Evolutionary conservation across 2,329 filamentous ascomycete genomes (phyloP), one percentile per base, ranked within the genome.

Genomic region (Neoscytalidium dimidiatum): DNA sequence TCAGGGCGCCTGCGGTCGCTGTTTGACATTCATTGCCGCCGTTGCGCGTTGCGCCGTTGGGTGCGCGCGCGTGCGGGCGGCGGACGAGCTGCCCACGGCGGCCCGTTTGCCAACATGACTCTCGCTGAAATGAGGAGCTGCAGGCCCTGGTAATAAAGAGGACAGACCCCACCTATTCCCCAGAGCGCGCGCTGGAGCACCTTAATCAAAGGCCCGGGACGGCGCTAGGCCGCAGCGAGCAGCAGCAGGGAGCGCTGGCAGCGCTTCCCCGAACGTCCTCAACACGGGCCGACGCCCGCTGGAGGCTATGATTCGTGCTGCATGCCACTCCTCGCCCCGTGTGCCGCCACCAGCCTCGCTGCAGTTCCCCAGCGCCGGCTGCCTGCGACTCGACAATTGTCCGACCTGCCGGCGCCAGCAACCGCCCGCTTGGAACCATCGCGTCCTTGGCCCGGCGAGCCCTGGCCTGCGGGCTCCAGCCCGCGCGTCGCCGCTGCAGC

Each of bases 21-120:
- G 58, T 62, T 62, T 62, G 58, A 62, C 58, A 62, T 62, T 62
- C 58, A 62, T 62, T 62, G 56, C 38, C 28, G 43, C 41, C 57
- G 41, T 61, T 49, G 57, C 41, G 41, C 57, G 57, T 28, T 38
- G 33, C 53, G 53, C 53, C 53, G 53, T 58, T 58, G 53, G 38
- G 53, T 58, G 53, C 53, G 53, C 38, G 56, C 53, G 53, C 38
- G 38, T 19, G 56, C 14, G 56, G n/a, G n/a, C n/a, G n/a, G n/a
- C 28, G 28, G 56, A 44, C 33, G 56, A 26, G 53, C 31, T 43
- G 53, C 53, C 56, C 49, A 52, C 49, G 56, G 33, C 49, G 56
- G 56, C 26, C 56, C 53, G 53, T 43, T 44, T 58, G 53, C 53
- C 29, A n/a, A 26, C 56, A 60, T 60, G 56, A 60, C 56, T 60